Evolutionary conservation across 345 rosid species (phyloP).

Genomic region (Eutrema heterophyllum): DNA sequence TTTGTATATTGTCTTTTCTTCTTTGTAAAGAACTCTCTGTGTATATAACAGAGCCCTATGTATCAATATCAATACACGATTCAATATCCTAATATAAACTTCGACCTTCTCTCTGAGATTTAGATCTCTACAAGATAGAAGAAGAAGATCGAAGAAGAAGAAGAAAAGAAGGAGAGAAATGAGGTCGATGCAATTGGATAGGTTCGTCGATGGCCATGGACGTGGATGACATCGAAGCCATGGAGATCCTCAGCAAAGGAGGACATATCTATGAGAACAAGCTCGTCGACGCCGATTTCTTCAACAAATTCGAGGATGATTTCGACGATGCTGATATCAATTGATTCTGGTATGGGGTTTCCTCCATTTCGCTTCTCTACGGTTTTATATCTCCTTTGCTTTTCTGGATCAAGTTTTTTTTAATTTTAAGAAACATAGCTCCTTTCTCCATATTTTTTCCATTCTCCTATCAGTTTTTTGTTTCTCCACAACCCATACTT

Average conservation of each 20-base stretch:
- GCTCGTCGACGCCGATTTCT: conserved; percentile 84
- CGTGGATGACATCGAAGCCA: conserved; percentile 75
- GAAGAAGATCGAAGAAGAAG: not conserved
- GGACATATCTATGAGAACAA: conserved; percentile 63
- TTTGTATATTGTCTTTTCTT: too few relatives aligned
- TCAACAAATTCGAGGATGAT: conserved; percentile 83
- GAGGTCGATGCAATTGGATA: conserved; percentile 73
- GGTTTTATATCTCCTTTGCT: not conserved
- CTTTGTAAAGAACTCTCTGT: too few relatives aligned
- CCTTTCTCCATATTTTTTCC: too few relatives aligned
- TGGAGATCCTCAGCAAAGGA: conserved; percentile 66
- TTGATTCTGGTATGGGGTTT: conserved; percentile 19
- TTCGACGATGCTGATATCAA: conserved; percentile 87
- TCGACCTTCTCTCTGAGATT: not conserved
- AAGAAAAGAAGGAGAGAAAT: conserved; percentile 23
- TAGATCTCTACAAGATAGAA: not conserved
- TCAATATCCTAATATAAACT: not conserved
- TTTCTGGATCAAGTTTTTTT: too few relatives aligned
- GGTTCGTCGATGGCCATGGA: conserved; percentile 82
- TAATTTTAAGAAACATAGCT: too few relatives aligned
- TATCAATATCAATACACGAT: too few relatives aligned
- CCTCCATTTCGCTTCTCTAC: not conserved
- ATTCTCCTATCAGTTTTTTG: too few relatives aligned
- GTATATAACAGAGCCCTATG: too few relatives aligned
- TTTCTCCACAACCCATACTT: too few relatives aligned